Percentiles rank a stretch among this genome's conserved stretches.
Evolutionary conservation across 768 basidiomycete genomes (phyloP).

Genomic region (Trametes cubensis): DNA sequence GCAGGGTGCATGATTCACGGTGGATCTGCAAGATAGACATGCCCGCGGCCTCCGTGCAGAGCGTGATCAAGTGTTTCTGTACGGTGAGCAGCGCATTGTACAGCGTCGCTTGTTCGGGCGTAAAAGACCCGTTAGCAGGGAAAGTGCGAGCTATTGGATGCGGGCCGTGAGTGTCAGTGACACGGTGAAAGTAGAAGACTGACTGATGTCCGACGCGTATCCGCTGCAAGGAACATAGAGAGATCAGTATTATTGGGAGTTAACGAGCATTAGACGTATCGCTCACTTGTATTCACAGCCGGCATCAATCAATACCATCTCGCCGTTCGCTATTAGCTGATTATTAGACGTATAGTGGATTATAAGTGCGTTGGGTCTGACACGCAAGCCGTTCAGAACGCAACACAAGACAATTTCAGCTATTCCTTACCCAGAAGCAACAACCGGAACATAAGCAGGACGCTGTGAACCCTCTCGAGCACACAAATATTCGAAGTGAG

Average conservation of each 20-base stretch:
- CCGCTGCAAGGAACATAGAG: conserved; percentile 51
- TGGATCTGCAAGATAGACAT: conserved; percentile 80
- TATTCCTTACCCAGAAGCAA: conserved; percentile 80
- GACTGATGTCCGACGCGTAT: conserved; percentile 94
- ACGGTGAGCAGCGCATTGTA: conserved; percentile 77
- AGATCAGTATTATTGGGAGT: neutral
- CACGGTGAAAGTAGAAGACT: neutral
- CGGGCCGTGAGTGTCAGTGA: neutral
- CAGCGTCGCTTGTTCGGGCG: conserved; percentile 77
- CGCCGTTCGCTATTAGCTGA: conserved; percentile 66
- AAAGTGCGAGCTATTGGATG: conserved; percentile 72
- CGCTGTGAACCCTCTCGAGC: conserved; percentile 78
- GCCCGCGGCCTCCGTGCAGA: conserved; percentile 60
- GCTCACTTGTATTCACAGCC: conserved; percentile 89
- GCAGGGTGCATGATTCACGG: conserved; percentile 62
- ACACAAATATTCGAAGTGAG: conserved; percentile 91
- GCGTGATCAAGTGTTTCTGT: conserved; percentile 65
- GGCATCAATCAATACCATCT: conserved; percentile 86
- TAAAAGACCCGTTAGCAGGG: conserved; percentile 83
- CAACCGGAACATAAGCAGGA: conserved; percentile 96
- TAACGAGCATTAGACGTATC: neutral
- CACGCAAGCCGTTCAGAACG: neutral
- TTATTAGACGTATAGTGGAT: conserved; percentile 97
- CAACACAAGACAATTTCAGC: neutral
- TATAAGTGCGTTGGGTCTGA: conserved; percentile 81